Evolutionary conservation across 1,139 yeast genomes (phyloP).

Genomic region (Petasospora fabianii): DNA sequence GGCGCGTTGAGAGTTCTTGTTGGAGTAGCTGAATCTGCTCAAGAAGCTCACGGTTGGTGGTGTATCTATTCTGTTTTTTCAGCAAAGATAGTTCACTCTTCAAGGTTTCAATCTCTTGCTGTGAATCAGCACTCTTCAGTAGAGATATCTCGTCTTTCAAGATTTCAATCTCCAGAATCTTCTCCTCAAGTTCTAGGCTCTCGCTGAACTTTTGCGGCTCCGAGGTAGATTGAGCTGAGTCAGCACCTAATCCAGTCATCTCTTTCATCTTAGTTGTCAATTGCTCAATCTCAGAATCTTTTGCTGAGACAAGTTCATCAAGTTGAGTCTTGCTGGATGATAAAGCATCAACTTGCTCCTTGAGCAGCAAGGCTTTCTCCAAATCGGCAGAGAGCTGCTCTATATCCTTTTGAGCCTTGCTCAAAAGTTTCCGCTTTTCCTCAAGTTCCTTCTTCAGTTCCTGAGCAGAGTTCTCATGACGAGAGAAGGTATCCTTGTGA

Average conservation of each 20-base stretch:
- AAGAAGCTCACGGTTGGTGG: constrained; percentile 20
- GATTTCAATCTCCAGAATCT: constrained; percentile 27
- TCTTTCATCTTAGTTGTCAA: constrained; percentile 1
- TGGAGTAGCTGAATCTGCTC: constrained; percentile 22
- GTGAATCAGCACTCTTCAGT: constrained; percentile 10
- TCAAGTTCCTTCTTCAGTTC: constrained; percentile 9
- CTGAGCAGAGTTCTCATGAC: not conserved
- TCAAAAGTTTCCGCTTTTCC: not conserved
- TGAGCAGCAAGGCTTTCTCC: constrained; percentile 2
- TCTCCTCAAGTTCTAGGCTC: constrained; percentile 25
- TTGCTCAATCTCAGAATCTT: constrained; percentile 9
- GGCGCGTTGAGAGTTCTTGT: constrained; percentile 25
- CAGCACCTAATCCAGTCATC: not conserved
- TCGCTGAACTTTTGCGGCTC: constrained; percentile 30
- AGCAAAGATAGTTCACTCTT: constrained; percentile 11
- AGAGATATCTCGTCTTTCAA: constrained; percentile 21
- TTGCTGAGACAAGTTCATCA: constrained; percentile 6
- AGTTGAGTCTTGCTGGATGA: constrained; percentile 1
- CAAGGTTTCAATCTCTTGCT: constrained; percentile 11
- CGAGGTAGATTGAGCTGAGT: not conserved
- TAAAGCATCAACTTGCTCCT: not conserved
- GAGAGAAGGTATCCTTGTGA: constrained; percentile 1
- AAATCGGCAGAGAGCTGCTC: not conserved
- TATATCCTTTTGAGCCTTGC: constrained; percentile 4
- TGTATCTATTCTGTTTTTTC: constrained; percentile 10